Percentiles rank a stretch among this genome's conserved stretches.
Conservation (phyloP, 371 early-diverging fungal genomes). For the Nosema muscidifuracis region DNA sequence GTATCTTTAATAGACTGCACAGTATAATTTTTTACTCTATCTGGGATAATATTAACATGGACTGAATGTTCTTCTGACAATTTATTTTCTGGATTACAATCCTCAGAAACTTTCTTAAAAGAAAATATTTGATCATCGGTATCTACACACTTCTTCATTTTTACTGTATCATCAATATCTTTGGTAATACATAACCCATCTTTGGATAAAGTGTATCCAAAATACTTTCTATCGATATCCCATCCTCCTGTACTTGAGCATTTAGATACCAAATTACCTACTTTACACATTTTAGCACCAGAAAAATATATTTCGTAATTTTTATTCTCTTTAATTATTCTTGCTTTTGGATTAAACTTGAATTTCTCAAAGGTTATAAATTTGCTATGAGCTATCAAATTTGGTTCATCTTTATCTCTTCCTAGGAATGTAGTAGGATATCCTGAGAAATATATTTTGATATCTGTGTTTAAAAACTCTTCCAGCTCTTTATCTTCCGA, state of each 20-base stretch:
- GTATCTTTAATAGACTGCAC: not conserved
- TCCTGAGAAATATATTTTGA: conserved; percentile 31
- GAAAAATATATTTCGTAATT: conserved; percentile 23
- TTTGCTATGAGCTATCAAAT: conserved; percentile 14
- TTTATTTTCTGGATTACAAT: conserved; percentile 3
- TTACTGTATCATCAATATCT: conserved; percentile 17
- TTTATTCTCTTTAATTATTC: conserved; percentile 21
- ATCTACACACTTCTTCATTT: conserved; percentile 27
- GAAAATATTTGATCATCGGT: conserved; percentile 38
- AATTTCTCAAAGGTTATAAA: conserved; percentile 9
- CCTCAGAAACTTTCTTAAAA: conserved; percentile 24
- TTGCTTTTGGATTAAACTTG: conserved; percentile 15
- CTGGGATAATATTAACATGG: conserved; percentile 20
- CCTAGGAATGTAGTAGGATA: conserved; percentile 14
- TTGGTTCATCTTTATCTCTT: not conserved
- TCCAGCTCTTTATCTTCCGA: conserved; percentile 10
- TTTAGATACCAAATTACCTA: conserved; percentile 1
- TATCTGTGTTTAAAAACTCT: conserved; percentile 25
- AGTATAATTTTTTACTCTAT: not conserved
- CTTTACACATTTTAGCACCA: conserved; percentile 23
- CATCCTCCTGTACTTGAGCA: conserved; percentile 22
- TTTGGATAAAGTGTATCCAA: conserved; percentile 34
- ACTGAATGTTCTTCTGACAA: not conserved
- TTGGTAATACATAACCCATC: conserved; percentile 33
- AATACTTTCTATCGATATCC: conserved; percentile 26